phyloP scores from a whole-genome alignment of 257 asterid species.

The Datura wrightii region DNA sequence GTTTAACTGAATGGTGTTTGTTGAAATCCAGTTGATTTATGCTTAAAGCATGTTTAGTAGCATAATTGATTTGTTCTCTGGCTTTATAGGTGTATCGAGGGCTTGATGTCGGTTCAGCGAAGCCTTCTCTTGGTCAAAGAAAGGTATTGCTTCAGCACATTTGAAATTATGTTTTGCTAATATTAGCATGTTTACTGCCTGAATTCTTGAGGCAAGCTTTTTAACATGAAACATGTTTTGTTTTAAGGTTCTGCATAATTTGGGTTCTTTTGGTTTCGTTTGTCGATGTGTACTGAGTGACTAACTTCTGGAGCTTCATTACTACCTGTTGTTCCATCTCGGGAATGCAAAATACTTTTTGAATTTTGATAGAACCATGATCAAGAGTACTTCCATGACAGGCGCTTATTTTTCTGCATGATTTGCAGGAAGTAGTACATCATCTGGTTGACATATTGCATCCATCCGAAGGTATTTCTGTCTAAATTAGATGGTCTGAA shows the following conservation, averaged over 20 bases:
- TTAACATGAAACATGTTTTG: background rate
- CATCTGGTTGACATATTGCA: slow-evolving; percentile 89
- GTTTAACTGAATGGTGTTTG: background rate
- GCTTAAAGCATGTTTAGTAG: background rate
- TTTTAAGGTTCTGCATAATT: background rate
- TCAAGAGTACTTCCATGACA: background rate
- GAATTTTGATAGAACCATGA: background rate
- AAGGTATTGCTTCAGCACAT: slow-evolving; percentile 50
- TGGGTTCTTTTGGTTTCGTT: background rate
- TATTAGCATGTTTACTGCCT: background rate
- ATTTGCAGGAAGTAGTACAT: slow-evolving; percentile 87
- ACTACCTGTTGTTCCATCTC: background rate
- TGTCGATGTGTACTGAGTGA: background rate
- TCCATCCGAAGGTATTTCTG: slow-evolving; percentile 91
- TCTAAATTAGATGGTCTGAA: slow-evolving; percentile 15
- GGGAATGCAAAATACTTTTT: background rate
- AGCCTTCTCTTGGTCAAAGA: slow-evolving; percentile 74
- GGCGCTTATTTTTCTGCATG: background rate
- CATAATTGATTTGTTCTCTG: background rate
- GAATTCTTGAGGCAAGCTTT: background rate
- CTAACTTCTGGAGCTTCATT: background rate
- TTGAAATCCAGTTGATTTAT: background rate
- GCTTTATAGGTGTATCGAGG: slow-evolving; percentile 78
- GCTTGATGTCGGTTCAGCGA: slow-evolving; percentile 93
- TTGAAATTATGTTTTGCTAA: slow-evolving; percentile 5